Percentiles rank a stretch among this genome's conserved stretches.
phyloP scores from a whole-genome alignment of 495 filamentous ascomycete genomes.

The Daldinia concentrica region DNA sequence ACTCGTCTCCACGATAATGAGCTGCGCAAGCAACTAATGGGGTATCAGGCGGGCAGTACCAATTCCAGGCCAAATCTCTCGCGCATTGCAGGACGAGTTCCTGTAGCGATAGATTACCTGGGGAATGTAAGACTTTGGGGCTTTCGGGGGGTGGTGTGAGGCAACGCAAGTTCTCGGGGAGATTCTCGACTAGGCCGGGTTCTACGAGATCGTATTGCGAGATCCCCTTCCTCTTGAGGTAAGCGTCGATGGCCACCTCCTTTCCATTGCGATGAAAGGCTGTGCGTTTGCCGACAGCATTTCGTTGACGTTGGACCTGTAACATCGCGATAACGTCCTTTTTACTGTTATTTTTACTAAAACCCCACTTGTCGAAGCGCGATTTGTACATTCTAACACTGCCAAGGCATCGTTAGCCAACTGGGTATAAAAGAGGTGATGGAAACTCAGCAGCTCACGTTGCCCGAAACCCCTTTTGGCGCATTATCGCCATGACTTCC shows the following conservation, averaged over 20 bases:
- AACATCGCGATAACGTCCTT: conserved; percentile 51
- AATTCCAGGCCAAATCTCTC: conserved; percentile 46
- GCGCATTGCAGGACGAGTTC: conserved; percentile 46
- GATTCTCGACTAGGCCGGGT: conserved; percentile 45
- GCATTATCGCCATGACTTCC: conserved; percentile 52
- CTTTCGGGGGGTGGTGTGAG: conserved; percentile 48
- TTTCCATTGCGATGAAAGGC: conserved; percentile 50
- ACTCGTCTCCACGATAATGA: conserved; percentile 43
- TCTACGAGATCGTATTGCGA: conserved; percentile 51
- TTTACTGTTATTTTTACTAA: conserved; percentile 49
- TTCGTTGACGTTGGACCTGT: conserved; percentile 50
- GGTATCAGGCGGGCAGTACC: conserved; percentile 43
- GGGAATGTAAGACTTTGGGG: conserved; percentile 34
- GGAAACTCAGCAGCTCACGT: conserved; percentile 42
- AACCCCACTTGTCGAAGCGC: conserved; percentile 50
- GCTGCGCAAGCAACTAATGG: conserved; percentile 42
- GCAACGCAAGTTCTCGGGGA: conserved; percentile 49
- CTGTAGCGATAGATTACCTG: conserved; percentile 42
- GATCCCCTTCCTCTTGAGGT: conserved; percentile 51
- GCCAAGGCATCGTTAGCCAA: conserved; percentile 22
- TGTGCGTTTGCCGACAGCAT: conserved; percentile 50
- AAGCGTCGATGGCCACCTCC: conserved; percentile 49
- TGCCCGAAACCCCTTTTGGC: conserved; percentile 48
- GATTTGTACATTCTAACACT: conserved; percentile 50
- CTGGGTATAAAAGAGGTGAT: conserved; percentile 9